A percentile compares a stretch with the other conserved stretches of the same genome.
phyloP scores from a whole-genome alignment of 1,284 basidiomycete species.

The Tilletiopsis washingtonensis region DNA sequence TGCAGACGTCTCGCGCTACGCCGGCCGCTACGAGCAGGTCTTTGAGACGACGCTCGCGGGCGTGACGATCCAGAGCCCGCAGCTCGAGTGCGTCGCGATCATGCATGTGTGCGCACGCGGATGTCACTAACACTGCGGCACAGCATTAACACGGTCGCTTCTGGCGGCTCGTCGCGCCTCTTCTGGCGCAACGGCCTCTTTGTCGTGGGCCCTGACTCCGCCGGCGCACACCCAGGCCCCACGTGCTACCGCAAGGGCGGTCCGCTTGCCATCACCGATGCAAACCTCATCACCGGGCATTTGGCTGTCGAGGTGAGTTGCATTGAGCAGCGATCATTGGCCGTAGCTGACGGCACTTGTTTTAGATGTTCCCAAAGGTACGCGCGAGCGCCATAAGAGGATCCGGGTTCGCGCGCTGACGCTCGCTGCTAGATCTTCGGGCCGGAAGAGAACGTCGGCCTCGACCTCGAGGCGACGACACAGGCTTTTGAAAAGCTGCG shows the following conservation, averaged over 20 bases:
- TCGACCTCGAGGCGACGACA: constrained; percentile 59
- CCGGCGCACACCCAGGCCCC: constrained; percentile 43
- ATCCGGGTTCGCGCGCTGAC: constrained; percentile 8
- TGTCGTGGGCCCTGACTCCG: constrained; percentile 41
- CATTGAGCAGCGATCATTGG: no score
- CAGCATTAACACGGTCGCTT: constrained; percentile 44
- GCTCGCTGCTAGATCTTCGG: constrained; percentile 85
- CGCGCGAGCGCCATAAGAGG: no score
- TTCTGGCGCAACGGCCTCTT: constrained; percentile 46
- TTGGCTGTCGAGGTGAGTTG: constrained; percentile 39
- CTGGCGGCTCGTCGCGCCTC: constrained; percentile 37
- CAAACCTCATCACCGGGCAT: constrained; percentile 42
- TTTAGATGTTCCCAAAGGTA: no score
- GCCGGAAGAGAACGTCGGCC: constrained; percentile 68
- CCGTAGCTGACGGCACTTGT: no score
- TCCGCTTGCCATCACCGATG: constrained; percentile 44
- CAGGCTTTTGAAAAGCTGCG: constrained; percentile 61
- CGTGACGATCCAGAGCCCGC: constrained; percentile 76
- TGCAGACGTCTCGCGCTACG: constrained; percentile 73
- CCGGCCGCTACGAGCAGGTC: constrained; percentile 74
- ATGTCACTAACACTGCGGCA: no score
- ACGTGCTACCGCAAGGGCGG: constrained; percentile 46
- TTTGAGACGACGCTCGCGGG: constrained; percentile 88
- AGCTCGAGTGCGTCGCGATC: constrained; percentile 49
- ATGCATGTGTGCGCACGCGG: not conserved